Evolutionary conservation across 2,329 filamentous ascomycete species (phyloP), one percentile per base, ranked within the genome.

Genomic region (Capronia coronata): DNA sequence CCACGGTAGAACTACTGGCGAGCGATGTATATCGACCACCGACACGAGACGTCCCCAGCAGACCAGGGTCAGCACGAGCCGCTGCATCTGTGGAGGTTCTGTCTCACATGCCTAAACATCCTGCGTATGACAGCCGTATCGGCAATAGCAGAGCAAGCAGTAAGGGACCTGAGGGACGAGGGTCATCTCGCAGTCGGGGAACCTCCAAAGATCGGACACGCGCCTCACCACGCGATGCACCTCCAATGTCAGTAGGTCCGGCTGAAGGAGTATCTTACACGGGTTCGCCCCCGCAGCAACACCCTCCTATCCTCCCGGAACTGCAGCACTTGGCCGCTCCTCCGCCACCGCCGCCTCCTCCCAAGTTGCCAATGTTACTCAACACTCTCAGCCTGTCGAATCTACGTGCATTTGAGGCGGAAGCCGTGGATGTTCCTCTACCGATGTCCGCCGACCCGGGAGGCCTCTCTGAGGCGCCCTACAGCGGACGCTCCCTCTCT

Each of bases 311-410:
- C 8, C 70, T 83, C 14, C 76, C 79, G 5, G 77, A 83, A 60
- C 70, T 83, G 8, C 78, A 81, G 60, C 80, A 83, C 62, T 68
- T 83, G 13, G 75, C 73, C 19, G 69, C 65, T 8, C 76, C 77
- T 9, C 76, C 77, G 1, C 74, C 75, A 2, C 74, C 72, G 13
- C 73, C 73, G 18, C 72, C 59, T 16, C 58, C 59, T 11, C 62
- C 59, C 1, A 44, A 47, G 29, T 14, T 40, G 18, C 22, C 35
- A 25, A 50, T 46, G 29, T 45, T 16, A 35, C 30, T 46, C 1
- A 69, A 68, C 22, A 67, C 69, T 34, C 46, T 49, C 7, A 50
- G 43, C 30, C 25, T 55, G 9, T 52, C 49, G 16, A 67, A 69
- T 40, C 64, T 64, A 14, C 68, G 49, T 13, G 41, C 38, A 11